Evolutionary conservation across 257 asterid species (phyloP).

Genomic region (Eucommia ulmoides): DNA sequence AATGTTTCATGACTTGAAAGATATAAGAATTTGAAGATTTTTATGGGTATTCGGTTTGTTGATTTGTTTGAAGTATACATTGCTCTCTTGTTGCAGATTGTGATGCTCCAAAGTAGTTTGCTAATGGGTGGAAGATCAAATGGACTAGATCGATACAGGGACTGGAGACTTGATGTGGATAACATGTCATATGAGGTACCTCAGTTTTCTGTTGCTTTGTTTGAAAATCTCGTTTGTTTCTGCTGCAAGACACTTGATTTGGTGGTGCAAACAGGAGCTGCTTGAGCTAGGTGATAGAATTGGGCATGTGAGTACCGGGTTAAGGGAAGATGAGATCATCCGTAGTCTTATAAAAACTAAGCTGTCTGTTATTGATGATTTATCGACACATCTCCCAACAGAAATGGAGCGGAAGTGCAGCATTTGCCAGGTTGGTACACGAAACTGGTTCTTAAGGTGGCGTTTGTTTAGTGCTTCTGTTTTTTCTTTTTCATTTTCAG

Average conservation of each 20-base stretch:
- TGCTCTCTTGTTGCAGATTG: neutral
- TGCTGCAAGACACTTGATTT: neutral
- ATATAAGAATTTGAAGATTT: too few species aligned
- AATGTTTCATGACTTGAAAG: too few species aligned
- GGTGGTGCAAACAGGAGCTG: constrained; percentile 38
- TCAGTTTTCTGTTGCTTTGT: neutral
- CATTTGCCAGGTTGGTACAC: constrained; percentile 63
- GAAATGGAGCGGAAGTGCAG: constrained; percentile 60
- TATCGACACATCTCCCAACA: constrained; percentile 19
- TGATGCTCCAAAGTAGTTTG: constrained; percentile 2
- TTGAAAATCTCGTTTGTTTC: neutral
- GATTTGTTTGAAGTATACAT: neutral
- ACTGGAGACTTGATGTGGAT: constrained; percentile 3
- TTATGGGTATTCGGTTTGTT: too few species aligned
- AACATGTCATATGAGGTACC: constrained; percentile 1
- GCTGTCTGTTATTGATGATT: constrained; percentile 14
- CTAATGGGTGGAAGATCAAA: neutral
- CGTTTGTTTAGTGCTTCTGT: too few species aligned
- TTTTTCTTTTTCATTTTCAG: too few species aligned
- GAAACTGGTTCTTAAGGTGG: neutral
- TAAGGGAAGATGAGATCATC: constrained; percentile 58
- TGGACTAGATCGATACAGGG: neutral
- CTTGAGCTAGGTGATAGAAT: constrained; percentile 84
- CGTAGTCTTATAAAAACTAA: constrained; percentile 46
- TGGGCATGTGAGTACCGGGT: constrained; percentile 73